Conservation (phyloP, 257 asterid genomes). For the Plantago elongata region DNA sequence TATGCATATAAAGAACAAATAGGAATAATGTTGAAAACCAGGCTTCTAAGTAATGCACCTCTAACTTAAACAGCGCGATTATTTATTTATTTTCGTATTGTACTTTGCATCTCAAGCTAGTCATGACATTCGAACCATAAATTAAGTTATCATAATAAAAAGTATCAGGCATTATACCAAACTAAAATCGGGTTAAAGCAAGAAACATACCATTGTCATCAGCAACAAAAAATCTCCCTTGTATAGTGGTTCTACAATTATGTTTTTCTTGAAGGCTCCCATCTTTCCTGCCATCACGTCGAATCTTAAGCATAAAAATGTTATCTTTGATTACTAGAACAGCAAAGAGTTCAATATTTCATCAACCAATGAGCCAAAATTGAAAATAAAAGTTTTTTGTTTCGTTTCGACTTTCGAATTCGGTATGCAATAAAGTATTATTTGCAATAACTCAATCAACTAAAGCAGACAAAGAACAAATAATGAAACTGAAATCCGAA, state of each 20-base stretch:
- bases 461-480: no score
- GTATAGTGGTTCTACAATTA: conserved; percentile 74
- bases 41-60: no score
- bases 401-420: no score
- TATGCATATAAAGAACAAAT: no score
- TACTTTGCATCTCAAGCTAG: no score
- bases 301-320: conserved; percentile 2
- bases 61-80: no score
- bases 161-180: not conserved
- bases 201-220: conserved; percentile 65
- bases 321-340: not conserved
- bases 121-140: no score
- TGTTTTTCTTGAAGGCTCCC: conserved; percentile 41
- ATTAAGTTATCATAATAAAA: no score
- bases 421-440: no score
- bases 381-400: not conserved
- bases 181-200: conserved; percentile 4
- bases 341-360: not conserved
- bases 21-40: no score
- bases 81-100: no score
- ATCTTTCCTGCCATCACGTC: conserved; percentile 49
- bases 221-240: conserved; percentile 70
- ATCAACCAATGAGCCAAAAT: not conserved
- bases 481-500: conserved; percentile 1
- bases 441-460: no score